Base-by-base conservation (phyloP, 768 basidiomycete species). In the Crepidotus variabilis region DNA sequence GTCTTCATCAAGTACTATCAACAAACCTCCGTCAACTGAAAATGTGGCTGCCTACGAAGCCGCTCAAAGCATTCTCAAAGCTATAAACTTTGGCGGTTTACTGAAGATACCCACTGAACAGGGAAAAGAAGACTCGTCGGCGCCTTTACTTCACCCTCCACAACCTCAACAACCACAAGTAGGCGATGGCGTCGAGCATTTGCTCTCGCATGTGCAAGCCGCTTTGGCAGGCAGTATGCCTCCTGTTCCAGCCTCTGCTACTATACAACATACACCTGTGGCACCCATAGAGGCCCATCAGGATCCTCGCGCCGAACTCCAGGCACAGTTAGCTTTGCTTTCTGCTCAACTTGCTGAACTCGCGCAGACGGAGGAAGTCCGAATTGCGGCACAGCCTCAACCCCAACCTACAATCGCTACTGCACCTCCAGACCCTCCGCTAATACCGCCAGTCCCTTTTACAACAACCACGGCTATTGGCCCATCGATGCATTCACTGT, bases 271-370 rank as follows among this genome's bases (percentile, higher is more conserved):
- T 21, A 9, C 45, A 1, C 47, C 50, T 18, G 8, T 49, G 18
- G 58, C 55, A 21, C 47, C 58, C 21, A 60, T 51, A 20, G 23
- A 55, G 16, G 49, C 50, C n/a, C 52, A 56, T 47, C 60, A 51
- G 23, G 55, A 58, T 3, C 46, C 52, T 11, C 78, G 90, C 16
- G 87, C 88, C 34, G 82, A 85, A 52, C 67, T 91, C 52, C 89
- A 90, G 63, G 87, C 86, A 0, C 87, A 87, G 60, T 75, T 91
- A 46, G 88, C 84, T 2, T 75, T 91, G 28, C 67, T 91, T 54
- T 87, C 88, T 4, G 86, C 84, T 0, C 90, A 91, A 63, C 66
- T 92, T 22, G 80, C 82, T 22, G 89, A 89, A 65, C 74, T 90
- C 48, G 84, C 81, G 13, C 80, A 82, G 51, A 71, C 69, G 22